A percentile compares a stretch with the other conserved stretches of the same genome.
These are phyloP conservation scores for Aspergillus versicolor DNA, from an alignment of 2,329 filamentous ascomycete species.

Conservation along the genomic window DNA sequence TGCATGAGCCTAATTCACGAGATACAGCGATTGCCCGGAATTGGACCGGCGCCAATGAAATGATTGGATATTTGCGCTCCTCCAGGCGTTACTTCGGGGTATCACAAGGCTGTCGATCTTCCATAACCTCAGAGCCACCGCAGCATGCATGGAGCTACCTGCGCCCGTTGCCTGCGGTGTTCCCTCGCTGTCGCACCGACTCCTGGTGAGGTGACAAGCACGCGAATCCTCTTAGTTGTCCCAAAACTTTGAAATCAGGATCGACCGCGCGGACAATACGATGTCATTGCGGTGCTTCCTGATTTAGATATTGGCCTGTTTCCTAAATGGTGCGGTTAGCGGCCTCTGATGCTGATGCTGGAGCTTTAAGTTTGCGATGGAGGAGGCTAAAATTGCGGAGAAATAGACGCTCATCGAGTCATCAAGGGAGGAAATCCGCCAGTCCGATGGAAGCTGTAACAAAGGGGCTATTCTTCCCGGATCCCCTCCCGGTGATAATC, in stretches of 20 bases:
- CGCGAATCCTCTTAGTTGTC: too few species aligned
- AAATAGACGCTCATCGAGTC: background rate
- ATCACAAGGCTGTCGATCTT: constrained; percentile 1
- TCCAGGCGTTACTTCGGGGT: background rate
- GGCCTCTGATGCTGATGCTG: background rate
- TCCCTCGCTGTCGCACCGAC: background rate
- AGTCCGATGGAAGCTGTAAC: background rate
- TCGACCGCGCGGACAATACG: background rate
- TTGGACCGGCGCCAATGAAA: too few species aligned
- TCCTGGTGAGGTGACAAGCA: too few species aligned
- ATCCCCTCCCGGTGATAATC: too few species aligned
- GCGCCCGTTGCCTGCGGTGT: background rate
- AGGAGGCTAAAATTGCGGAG: background rate
- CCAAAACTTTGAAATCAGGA: background rate
- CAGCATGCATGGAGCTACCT: background rate
- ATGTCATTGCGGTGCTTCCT: background rate
- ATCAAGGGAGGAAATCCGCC: background rate
- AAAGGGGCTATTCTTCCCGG: too few species aligned
- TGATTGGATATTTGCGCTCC: background rate
- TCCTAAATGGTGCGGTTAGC: background rate
- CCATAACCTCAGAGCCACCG: background rate
- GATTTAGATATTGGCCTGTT: background rate
- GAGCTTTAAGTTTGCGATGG: constrained; percentile 1
- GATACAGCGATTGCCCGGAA: too few species aligned
- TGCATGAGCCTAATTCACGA: too few species aligned